These are phyloP conservation scores for Psilocybe sp. DNA, from an alignment of 768 basidiomycete genomes.

Conservation along the genomic window DNA sequence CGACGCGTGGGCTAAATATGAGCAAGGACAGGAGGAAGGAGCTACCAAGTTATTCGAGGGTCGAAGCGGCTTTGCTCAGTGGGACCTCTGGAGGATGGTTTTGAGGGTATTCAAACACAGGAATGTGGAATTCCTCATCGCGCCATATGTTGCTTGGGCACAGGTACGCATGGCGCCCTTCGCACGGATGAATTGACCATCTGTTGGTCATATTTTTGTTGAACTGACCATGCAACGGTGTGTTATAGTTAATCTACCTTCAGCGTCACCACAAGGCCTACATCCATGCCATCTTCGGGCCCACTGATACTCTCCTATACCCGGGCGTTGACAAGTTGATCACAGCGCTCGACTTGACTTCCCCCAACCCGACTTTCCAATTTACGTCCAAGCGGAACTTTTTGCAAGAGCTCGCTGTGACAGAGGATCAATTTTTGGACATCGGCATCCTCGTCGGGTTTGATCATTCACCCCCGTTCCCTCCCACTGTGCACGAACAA, in stretches of 20 bases:
- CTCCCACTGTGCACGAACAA: constrained; percentile 77
- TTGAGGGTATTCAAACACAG: constrained; percentile 91
- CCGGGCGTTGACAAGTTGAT: constrained; percentile 88
- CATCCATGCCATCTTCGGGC: constrained; percentile 90
- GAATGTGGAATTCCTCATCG: constrained; percentile 93
- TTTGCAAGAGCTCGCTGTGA: constrained; percentile 53
- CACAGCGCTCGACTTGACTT: constrained; percentile 77
- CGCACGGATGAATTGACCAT: constrained; percentile 9
- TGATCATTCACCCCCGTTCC: constrained; percentile 76
- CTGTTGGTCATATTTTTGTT: background rate
- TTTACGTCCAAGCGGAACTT: constrained; percentile 80
- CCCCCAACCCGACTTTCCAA: constrained; percentile 69
- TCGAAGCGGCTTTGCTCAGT: constrained; percentile 67
- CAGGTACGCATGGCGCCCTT: constrained; percentile 62
- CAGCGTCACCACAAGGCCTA: constrained; percentile 91
- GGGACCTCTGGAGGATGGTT: constrained; percentile 94
- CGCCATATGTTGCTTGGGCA: constrained; percentile 93
- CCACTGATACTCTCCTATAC: constrained; percentile 88
- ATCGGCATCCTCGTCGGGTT: constrained; percentile 90
- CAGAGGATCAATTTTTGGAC: constrained; percentile 93
- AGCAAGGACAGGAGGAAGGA: constrained; percentile 85
- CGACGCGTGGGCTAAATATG: constrained; percentile 93
- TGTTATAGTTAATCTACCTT: constrained; percentile 82
- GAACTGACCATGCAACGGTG: background rate
- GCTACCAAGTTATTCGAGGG: constrained; percentile 84